Evolutionary conservation across 140 eudicot genomes (phyloP).

Genomic region (Oenanthe javanica): DNA sequence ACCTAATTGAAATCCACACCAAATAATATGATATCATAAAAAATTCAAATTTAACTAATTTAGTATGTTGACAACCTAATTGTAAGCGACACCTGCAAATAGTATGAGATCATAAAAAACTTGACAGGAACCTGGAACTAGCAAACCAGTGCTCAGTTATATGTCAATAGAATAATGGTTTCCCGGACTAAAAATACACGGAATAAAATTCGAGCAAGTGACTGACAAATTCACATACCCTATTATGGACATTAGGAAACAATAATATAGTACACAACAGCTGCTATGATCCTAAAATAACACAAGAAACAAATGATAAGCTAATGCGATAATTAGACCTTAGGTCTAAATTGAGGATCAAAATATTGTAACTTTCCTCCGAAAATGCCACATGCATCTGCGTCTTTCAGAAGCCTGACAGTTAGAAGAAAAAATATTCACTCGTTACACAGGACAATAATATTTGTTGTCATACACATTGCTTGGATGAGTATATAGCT

Average conservation of each 20-base stretch:
- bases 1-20: background rate
- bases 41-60: background rate
- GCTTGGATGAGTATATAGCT: no score
- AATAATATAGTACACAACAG: background rate
- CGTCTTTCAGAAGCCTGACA: no score
- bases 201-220: background rate
- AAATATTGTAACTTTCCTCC: no score
- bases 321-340: background rate
- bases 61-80: constrained; percentile 1
- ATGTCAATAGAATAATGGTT: background rate
- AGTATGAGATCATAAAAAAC: background rate
- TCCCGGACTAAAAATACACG: background rate
- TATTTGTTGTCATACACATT: no score
- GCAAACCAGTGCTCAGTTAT: background rate
- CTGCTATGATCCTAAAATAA: background rate
- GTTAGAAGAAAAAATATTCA: no score
- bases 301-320: background rate
- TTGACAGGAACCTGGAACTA: background rate
- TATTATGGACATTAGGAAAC: background rate
- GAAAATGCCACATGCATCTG: no score
- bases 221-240: background rate
- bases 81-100: background rate
- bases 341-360: no score
- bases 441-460: no score
- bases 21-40: background rate